Evolutionary conservation across 257 asterid species (phyloP).

Genomic region (Salvia rosmarinus): DNA sequence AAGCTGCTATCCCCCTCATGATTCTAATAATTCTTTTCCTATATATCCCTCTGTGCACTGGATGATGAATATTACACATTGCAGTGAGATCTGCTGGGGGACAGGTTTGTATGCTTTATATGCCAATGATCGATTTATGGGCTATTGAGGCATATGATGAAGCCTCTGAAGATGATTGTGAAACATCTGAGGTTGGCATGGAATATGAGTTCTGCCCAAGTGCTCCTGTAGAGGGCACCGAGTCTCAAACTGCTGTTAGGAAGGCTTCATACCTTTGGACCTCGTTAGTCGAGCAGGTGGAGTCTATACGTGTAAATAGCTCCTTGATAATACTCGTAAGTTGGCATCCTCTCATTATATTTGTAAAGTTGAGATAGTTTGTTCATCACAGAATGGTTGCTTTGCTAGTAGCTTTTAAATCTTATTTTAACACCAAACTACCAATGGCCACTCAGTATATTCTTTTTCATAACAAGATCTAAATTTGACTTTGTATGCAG

Average conservation of each 20-base stretch:
- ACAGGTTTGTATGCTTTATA: constrained; percentile 66
- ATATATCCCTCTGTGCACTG: constrained; percentile 4
- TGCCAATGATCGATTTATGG: constrained; percentile 97
- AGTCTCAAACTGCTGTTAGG: constrained; percentile 42
- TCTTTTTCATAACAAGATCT: constrained; percentile 11
- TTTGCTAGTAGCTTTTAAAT: constrained; percentile 25
- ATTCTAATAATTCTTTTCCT: neutral
- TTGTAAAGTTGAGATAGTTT: constrained; percentile 23
- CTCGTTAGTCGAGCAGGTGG: constrained; percentile 84
- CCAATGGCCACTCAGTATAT: neutral
- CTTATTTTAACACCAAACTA: constrained; percentile 5
- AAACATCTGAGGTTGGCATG: constrained; percentile 41
- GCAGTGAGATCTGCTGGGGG: constrained; percentile 88
- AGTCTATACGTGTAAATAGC: constrained; percentile 66
- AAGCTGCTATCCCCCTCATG: constrained; percentile 8
- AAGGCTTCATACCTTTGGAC: constrained; percentile 80
- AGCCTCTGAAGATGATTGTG: constrained; percentile 43
- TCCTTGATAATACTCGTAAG: constrained; percentile 89
- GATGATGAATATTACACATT: constrained; percentile 37
- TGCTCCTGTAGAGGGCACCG: constrained; percentile 40
- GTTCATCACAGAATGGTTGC: neutral
- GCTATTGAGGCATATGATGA: constrained; percentile 62
- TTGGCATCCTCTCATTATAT: constrained; percentile 31
- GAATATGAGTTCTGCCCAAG: constrained; percentile 37
- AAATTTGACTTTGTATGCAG: neutral